These are phyloP conservation scores for Apiospora arundinis DNA, from an alignment of 2,329 filamentous ascomycete genomes.

Conservation along the genomic window DNA sequence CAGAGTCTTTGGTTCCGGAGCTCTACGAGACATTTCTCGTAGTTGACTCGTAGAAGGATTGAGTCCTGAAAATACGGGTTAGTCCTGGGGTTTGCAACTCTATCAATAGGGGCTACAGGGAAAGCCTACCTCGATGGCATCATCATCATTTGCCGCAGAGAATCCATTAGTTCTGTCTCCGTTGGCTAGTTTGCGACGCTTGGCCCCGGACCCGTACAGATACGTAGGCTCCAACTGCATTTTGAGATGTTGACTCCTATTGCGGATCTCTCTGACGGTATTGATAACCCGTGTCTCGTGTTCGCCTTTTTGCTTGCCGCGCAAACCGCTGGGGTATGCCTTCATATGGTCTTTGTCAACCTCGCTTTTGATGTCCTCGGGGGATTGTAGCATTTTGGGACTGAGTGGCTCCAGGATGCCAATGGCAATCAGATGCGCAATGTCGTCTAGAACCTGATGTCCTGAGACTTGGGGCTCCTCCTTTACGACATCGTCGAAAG, in stretches of 20 bases:
- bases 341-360: constrained; percentile 69
- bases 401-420: constrained; percentile 73
- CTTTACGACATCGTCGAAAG: constrained; percentile 35
- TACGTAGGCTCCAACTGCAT: constrained; percentile 50
- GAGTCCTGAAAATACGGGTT: constrained; percentile 60
- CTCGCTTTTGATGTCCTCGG: constrained; percentile 64
- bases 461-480: background rate
- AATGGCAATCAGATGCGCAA: constrained; percentile 63
- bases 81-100: constrained; percentile 30
- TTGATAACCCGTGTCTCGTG: constrained; percentile 48
- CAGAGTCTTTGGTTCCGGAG: constrained; percentile 81
- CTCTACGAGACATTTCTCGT: constrained; percentile 82
- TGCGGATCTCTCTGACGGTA: constrained; percentile 31
- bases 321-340: constrained; percentile 59
- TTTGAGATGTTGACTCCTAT: constrained; percentile 54
- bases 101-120: background rate
- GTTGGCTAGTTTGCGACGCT: constrained; percentile 62
- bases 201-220: constrained; percentile 40
- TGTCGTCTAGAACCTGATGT: constrained; percentile 53
- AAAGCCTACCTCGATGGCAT: constrained; percentile 20
- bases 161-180: constrained; percentile 46
- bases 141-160: constrained; percentile 29
- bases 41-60: constrained; percentile 79
- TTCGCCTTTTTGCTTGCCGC: constrained; percentile 71
- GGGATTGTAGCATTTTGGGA: constrained; percentile 62